Percentiles rank a stretch among this genome's conserved stretches.
Evolutionary conservation across 2,329 filamentous ascomycete genomes (phyloP).

Genomic region (Cadophora sp.): DNA sequence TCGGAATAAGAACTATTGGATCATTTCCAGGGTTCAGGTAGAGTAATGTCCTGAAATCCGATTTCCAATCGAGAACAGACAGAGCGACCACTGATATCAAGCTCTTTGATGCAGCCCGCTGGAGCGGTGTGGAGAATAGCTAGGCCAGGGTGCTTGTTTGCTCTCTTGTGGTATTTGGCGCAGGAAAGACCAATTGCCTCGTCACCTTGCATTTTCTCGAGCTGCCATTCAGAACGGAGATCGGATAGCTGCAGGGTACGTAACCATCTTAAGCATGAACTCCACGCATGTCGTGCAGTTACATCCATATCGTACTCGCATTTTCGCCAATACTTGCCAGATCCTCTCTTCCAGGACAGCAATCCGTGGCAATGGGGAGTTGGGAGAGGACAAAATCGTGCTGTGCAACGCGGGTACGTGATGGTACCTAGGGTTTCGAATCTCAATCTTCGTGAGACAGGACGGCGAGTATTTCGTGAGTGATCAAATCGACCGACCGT

Average conservation of each 20-base stretch:
- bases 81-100: background rate
- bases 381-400: constrained; percentile 8
- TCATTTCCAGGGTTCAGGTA: background rate
- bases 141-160: background rate
- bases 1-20: background rate
- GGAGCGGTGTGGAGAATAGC: constrained; percentile 14
- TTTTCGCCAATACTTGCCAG: background rate
- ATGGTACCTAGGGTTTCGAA: background rate
- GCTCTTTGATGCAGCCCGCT: background rate
- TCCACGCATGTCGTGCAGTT: constrained; percentile 7
- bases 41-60: background rate
- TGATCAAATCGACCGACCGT: background rate
- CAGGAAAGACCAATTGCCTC: background rate
- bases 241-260: background rate
- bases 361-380: background rate
- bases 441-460: background rate
- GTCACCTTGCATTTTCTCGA: background rate
- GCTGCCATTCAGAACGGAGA: background rate
- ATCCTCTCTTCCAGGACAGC: background rate
- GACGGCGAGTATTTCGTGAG: too few relatives aligned
- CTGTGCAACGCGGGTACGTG: constrained; percentile 2
- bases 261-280: background rate
- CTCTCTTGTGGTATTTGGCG: background rate
- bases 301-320: background rate
- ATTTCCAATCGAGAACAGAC: background rate